phyloP scores from a whole-genome alignment of 140 eudicot species.

The Ambrosia hybrid region DNA sequence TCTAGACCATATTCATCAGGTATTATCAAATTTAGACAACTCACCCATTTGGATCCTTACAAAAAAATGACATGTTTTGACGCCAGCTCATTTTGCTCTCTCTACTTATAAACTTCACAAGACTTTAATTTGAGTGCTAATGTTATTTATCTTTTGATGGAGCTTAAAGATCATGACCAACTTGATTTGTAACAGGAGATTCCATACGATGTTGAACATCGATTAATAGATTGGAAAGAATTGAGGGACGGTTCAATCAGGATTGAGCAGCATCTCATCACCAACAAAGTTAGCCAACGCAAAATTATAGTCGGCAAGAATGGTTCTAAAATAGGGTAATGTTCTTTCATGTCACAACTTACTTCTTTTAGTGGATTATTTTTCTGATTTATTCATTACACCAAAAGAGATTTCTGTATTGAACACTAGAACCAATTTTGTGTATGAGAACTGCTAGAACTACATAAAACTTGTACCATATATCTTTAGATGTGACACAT shows the following conservation, averaged over 20 bases:
- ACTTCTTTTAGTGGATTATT: conserved; percentile 2
- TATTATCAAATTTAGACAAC: conserved; percentile 21
- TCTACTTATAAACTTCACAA: not conserved
- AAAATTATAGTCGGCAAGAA: conserved; percentile 86
- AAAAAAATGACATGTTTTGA: not conserved
- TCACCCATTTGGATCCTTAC: not conserved
- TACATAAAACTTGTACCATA: too few relatives aligned
- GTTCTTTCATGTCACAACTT: conserved; percentile 4
- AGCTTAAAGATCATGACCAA: not conserved
- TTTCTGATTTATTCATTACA: conserved; percentile 4
- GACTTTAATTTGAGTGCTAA: not conserved
- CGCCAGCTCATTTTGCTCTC: not conserved
- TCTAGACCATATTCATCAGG: conserved; percentile 92
- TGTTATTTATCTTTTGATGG: not conserved
- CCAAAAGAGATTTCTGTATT: not conserved
- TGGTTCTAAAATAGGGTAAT: conserved; percentile 87
- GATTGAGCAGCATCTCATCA: conserved; percentile 91
- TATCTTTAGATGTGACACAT: too few relatives aligned
- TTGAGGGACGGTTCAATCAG: conserved; percentile 83
- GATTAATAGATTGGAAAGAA: conserved; percentile 86
- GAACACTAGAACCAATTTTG: too few relatives aligned
- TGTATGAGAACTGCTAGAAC: too few relatives aligned
- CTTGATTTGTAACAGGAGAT: conserved; percentile 60
- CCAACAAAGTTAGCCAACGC: conserved; percentile 72
- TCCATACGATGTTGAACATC: conserved; percentile 87